Conservation (phyloP, 495 filamentous ascomycete species). For the Penicillium verhagenii region DNA sequence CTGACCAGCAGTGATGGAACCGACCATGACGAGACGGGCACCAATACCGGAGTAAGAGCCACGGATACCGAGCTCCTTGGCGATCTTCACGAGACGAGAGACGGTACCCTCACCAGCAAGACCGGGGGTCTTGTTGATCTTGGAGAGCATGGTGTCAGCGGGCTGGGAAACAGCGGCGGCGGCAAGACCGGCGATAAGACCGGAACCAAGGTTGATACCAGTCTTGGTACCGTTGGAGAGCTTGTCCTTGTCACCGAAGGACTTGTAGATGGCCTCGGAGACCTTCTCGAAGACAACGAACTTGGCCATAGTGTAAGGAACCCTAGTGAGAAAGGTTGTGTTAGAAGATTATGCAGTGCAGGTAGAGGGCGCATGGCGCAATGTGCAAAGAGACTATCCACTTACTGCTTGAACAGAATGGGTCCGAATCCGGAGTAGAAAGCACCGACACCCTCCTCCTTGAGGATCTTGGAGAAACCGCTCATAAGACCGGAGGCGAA, state of each 20-base stretch:
- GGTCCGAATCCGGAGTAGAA: constrained; percentile 96
- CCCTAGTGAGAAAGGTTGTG: constrained; percentile 49
- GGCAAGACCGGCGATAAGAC: constrained; percentile 96
- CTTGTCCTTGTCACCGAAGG: constrained; percentile 68
- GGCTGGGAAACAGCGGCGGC: constrained; percentile 96
- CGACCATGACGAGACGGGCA: constrained; percentile 61
- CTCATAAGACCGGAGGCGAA: constrained; percentile 79
- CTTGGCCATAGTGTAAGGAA: constrained; percentile 99
- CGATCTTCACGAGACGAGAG: constrained; percentile 92
- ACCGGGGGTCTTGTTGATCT: constrained; percentile 99
- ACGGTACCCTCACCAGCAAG: constrained; percentile 92
- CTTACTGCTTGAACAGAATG: constrained; percentile 95
- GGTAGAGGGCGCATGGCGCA: not conserved
- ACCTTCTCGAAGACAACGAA: constrained; percentile 99
- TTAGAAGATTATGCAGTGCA: constrained; percentile 5
- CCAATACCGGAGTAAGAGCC: constrained; percentile 92
- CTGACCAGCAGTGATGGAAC: constrained; percentile 84
- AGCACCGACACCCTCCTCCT: constrained; percentile 78
- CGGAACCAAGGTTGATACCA: constrained; percentile 86
- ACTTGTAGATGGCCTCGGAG: constrained; percentile 70
- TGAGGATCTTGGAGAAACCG: constrained; percentile 83
- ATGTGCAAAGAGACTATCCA: not conserved
- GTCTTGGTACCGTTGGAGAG: constrained; percentile 77
- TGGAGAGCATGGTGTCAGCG: constrained; percentile 97
- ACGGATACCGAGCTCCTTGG: constrained; percentile 84